phyloP scores from a whole-genome alignment of 2,329 filamentous ascomycete species.

The Eurotiales sp. region DNA sequence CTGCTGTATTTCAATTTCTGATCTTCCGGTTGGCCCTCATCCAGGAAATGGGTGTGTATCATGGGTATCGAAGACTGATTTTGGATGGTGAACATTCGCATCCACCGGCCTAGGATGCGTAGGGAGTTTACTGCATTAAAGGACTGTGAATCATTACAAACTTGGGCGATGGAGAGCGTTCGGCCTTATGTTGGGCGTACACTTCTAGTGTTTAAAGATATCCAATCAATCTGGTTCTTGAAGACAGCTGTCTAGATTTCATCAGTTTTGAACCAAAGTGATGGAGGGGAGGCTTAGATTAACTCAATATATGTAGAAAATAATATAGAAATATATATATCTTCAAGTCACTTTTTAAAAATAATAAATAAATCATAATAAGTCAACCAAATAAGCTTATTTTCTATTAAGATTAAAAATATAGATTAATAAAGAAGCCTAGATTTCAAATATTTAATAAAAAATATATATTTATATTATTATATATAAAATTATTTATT shows the following conservation, averaged over 20 bases:
- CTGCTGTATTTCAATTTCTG: slow-evolving; percentile 53
- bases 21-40: slow-evolving; percentile 44
- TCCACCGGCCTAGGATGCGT: slow-evolving; percentile 64
- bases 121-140: slow-evolving; percentile 66
- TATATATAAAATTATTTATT: too few species aligned
- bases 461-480: too few species aligned
- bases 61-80: slow-evolving; percentile 63
- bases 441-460: too few species aligned
- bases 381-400: too few species aligned
- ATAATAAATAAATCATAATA: too few species aligned
- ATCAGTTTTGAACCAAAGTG: too few species aligned
- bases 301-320: too few species aligned
- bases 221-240: slow-evolving; percentile 70
- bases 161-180: slow-evolving; percentile 60
- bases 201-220: slow-evolving; percentile 58
- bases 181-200: slow-evolving; percentile 64
- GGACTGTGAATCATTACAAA: slow-evolving; percentile 61
- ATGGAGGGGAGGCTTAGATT: too few species aligned
- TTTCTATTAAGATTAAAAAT: too few species aligned
- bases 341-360: too few species aligned
- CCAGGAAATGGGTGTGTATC: slow-evolving; percentile 61
- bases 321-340: too few species aligned
- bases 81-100: slow-evolving; percentile 65
- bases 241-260: slow-evolving; percentile 63
- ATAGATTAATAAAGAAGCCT: too few species aligned